Conservation (phyloP, 495 filamentous ascomycete species). For the Hypomontagnella monticulosa region DNA sequence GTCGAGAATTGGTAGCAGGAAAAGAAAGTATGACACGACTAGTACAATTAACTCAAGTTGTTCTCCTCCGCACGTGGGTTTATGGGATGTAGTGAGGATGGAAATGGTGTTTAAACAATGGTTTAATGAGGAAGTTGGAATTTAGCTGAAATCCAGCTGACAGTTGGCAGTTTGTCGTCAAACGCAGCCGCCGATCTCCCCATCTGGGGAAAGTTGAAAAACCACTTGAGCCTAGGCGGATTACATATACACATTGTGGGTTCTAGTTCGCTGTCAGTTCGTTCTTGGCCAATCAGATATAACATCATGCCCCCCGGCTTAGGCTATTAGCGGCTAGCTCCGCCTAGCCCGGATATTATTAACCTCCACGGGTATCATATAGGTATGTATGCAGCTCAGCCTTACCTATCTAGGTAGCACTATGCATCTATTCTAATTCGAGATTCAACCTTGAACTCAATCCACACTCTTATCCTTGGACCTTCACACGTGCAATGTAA, state of each 20-base stretch:
- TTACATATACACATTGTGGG: no score
- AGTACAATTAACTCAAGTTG: no score
- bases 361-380: not conserved
- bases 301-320: constrained; percentile 9
- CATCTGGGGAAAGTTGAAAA: constrained; percentile 10
- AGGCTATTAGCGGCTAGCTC: constrained; percentile 39
- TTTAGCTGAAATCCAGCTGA: constrained; percentile 22
- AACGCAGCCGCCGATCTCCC: constrained; percentile 15
- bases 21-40: no score
- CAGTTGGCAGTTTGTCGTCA: constrained; percentile 24
- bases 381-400: no score
- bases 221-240: no score
- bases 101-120: constrained; percentile 7
- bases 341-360: not conserved
- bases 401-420: no score
- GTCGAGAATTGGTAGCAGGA: no score
- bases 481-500: no score
- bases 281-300: constrained; percentile 24
- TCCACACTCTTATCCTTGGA: not conserved
- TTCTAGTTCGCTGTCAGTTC: constrained; percentile 17
- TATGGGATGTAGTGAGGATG: not conserved
- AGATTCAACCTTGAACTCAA: constrained; percentile 35
- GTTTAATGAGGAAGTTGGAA: not conserved
- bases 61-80: no score
- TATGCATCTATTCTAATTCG: no score